These are phyloP conservation scores for Tylopilus felleus DNA, from an alignment of 768 basidiomycete species.

Conservation along the genomic window DNA sequence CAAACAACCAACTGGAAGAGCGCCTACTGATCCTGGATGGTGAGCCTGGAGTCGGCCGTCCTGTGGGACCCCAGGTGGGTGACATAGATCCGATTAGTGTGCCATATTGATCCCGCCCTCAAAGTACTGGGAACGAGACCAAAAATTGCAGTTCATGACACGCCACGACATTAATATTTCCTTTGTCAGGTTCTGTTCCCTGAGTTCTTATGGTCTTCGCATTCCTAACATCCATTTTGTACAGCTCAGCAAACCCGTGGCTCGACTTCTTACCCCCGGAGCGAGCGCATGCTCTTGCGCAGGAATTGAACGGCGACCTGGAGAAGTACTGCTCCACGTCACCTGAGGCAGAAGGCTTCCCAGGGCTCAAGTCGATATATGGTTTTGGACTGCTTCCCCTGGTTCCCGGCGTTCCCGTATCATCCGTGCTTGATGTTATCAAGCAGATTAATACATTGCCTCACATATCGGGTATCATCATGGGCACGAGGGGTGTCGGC, in stretches of 20 bases:
- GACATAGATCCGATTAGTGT: constrained; percentile 1
- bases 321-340: constrained; percentile 75
- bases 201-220: constrained; percentile 6
- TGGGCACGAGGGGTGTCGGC: constrained; percentile 77
- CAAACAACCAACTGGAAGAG: constrained; percentile 54
- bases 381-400: constrained; percentile 85
- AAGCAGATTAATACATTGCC: constrained; percentile 61
- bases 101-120: constrained; percentile 8
- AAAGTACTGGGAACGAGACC: constrained; percentile 72
- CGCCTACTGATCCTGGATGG: constrained; percentile 75
- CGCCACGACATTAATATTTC: constrained; percentile 76
- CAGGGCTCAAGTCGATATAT: constrained; percentile 62
- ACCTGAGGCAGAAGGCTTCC: constrained; percentile 36
- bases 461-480: constrained; percentile 73
- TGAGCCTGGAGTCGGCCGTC: constrained; percentile 75
- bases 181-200: constrained; percentile 57
- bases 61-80: constrained; percentile 71
- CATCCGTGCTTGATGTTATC: constrained; percentile 60
- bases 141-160: constrained; percentile 86
- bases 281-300: constrained; percentile 63
- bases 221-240: constrained; percentile 14
- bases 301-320: constrained; percentile 71
- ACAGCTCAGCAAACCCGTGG: constrained; percentile 87
- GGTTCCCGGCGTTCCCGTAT: constrained; percentile 57
- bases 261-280: constrained; percentile 77